Conservation (phyloP, 768 basidiomycete species). For the Pulveroboletus sp. region DNA sequence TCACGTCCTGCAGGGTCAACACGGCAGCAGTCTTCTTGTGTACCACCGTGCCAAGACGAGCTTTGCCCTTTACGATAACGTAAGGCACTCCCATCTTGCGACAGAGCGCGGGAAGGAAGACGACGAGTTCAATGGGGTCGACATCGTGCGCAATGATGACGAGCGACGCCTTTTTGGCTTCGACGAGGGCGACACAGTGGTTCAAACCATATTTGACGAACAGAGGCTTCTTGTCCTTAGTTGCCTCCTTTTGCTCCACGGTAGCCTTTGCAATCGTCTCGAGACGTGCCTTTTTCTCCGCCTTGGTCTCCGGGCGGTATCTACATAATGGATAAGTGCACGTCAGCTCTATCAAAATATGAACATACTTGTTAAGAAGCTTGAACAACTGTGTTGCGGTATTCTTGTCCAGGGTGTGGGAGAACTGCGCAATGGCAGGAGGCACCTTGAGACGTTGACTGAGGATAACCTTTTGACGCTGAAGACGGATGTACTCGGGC, state of each 20-base stretch:
- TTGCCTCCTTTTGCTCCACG: conserved; percentile 75
- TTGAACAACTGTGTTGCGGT: conserved; percentile 98
- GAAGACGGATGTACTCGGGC: conserved; percentile 98
- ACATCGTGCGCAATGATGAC: conserved; percentile 98
- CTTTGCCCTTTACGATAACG: conserved; percentile 98
- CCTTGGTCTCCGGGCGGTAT: conserved; percentile 90
- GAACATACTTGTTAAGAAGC: conserved; percentile 81
- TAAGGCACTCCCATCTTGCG: conserved; percentile 99
- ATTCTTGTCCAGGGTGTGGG: conserved; percentile 98
- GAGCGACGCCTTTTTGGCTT: conserved; percentile 96
- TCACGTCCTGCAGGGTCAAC: conserved; percentile 89
- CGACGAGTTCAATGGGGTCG: conserved; percentile 98
- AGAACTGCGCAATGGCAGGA: conserved; percentile 96
- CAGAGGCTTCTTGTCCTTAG: conserved; percentile 90
- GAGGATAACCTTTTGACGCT: conserved; percentile 98
- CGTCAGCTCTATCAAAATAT: neutral
- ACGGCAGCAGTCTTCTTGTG: conserved; percentile 99
- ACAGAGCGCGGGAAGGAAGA: conserved; percentile 97
- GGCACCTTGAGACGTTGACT: conserved; percentile 98
- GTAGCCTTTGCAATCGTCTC: conserved; percentile 70
- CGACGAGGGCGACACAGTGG: conserved; percentile 92
- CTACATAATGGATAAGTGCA: conserved; percentile 12
- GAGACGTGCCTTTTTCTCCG: conserved; percentile 96
- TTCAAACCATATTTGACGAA: conserved; percentile 97
- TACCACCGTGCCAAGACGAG: conserved; percentile 95